These are phyloP conservation scores for Flaveria brownii DNA, from an alignment of 129 eudicot species.

Conservation along the genomic window DNA sequence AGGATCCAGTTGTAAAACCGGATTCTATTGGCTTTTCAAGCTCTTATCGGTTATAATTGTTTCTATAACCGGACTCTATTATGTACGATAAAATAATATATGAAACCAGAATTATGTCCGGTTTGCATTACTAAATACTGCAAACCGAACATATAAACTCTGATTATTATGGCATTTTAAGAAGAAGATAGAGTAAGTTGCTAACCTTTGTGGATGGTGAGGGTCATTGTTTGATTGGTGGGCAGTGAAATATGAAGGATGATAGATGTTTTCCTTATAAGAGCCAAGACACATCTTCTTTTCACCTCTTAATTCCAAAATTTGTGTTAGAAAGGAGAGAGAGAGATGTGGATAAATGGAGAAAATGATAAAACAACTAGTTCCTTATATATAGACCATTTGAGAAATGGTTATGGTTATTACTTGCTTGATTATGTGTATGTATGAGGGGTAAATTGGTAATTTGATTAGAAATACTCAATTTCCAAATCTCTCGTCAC, in stretches of 20 bases:
- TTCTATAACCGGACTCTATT: not conserved
- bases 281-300: slow-evolving; percentile 35
- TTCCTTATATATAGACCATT: slow-evolving; percentile 33
- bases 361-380: slow-evolving; percentile 22
- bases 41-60: not conserved
- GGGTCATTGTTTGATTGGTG: slow-evolving; percentile 22
- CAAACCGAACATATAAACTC: slow-evolving; percentile 2
- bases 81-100: not conserved
- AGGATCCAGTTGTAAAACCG: not conserved
- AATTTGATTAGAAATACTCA: slow-evolving; percentile 12
- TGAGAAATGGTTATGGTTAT: slow-evolving; percentile 21
- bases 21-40: not conserved
- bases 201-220: slow-evolving; percentile 37
- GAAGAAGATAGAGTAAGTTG: slow-evolving; percentile 13
- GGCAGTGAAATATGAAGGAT: slow-evolving; percentile 28
- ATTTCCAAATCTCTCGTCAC: slow-evolving; percentile 41
- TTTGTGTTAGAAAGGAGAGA: slow-evolving; percentile 7
- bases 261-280: slow-evolving; percentile 20
- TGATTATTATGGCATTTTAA: not conserved
- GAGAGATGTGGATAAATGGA: slow-evolving; percentile 24
- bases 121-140: not conserved
- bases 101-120: not conserved
- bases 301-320: slow-evolving; percentile 17
- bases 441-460: slow-evolving; percentile 35
- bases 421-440: not conserved